Percentiles rank a stretch among this genome's conserved stretches.
Conservation (phyloP, 805 yeast species). For the Nakazawaea wickerhamii region DNA sequence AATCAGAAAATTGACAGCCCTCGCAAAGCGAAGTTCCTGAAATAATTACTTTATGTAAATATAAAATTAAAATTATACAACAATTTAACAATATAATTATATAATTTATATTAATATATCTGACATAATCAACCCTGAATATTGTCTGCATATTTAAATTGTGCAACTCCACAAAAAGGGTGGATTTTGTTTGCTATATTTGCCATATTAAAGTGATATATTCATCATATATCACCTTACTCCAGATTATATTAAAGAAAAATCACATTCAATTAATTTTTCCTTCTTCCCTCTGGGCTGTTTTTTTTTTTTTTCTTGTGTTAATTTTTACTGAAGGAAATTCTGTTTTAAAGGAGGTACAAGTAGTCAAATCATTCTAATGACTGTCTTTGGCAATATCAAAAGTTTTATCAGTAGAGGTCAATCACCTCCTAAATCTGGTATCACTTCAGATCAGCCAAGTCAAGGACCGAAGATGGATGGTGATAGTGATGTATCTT, state of each 20-base stretch:
- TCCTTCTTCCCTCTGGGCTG: neutral
- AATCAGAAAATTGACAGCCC: neutral
- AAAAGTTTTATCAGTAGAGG: conserved; percentile 7
- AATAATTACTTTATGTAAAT: neutral
- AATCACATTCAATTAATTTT: neutral
- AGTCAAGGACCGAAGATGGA: neutral
- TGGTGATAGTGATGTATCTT: neutral
- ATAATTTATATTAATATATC: neutral
- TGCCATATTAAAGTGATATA: neutral
- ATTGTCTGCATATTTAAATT: neutral
- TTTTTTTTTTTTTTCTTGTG: neutral
- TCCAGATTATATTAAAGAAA: no score
- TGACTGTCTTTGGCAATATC: conserved; percentile 11
- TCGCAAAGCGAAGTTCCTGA: neutral
- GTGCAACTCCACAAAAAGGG: neutral
- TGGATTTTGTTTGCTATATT: neutral
- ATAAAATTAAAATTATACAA: no score
- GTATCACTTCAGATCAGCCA: neutral
- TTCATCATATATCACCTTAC: no score
- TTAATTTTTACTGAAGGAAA: no score
- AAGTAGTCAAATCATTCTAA: no score
- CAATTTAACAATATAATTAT: neutral
- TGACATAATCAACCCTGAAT: no score
- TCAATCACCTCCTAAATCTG: neutral
- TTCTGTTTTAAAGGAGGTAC: neutral